These are phyloP conservation scores for Pulveroboletus frians DNA, from an alignment of 768 basidiomycete genomes.

Conservation along the genomic window DNA sequence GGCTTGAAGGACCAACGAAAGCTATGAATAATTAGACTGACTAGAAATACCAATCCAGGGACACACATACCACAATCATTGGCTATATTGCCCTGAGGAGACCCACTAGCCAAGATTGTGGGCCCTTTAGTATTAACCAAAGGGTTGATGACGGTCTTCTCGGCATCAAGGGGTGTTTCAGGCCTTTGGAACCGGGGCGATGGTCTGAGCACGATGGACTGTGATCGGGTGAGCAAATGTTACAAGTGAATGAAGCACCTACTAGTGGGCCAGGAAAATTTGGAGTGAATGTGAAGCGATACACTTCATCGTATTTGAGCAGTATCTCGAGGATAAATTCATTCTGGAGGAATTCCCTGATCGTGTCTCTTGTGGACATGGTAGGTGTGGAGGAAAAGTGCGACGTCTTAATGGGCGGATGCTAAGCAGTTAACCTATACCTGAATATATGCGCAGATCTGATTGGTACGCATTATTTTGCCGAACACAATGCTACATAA, in stretches of 20 bases:
- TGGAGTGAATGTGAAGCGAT: neutral
- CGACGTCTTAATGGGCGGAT: neutral
- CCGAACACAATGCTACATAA: too few species aligned
- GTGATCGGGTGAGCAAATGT: neutral
- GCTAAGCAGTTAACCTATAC: neutral
- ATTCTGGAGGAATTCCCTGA: neutral
- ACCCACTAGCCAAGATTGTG: neutral
- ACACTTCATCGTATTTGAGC: neutral
- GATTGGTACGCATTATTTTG: too few species aligned
- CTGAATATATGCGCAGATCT: neutral
- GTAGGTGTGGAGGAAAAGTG: neutral
- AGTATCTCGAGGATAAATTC: neutral
- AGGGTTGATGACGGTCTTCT: neutral
- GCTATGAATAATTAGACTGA: neutral
- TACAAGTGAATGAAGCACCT: neutral
- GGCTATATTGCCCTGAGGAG: neutral
- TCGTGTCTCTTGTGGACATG: neutral
- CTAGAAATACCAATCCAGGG: neutral
- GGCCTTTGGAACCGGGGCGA: neutral
- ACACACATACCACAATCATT: neutral
- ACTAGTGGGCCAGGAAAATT: neutral
- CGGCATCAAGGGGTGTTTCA: neutral
- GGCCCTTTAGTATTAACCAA: neutral
- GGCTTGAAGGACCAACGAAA: too few species aligned
- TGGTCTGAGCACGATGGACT: neutral